These are phyloP conservation scores for Neurospora tetrasperma DNA, from an alignment of 495 filamentous ascomycete species.

Conservation along the genomic window DNA sequence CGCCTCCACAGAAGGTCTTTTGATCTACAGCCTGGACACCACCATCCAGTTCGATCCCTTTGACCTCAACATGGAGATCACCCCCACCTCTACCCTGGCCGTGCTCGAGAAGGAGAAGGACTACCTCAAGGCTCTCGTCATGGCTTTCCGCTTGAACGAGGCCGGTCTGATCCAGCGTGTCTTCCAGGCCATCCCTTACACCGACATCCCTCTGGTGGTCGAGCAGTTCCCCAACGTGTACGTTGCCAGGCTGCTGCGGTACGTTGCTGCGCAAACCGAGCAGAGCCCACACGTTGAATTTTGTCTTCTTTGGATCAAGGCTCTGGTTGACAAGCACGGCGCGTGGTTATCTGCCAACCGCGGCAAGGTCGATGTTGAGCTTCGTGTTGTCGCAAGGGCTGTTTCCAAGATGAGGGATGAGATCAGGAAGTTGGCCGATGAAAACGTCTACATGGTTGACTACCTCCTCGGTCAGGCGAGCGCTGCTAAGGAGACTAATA, in stretches of 20 bases:
- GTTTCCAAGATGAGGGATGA: slow-evolving; percentile 68
- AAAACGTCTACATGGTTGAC: slow-evolving; percentile 76
- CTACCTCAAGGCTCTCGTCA: slow-evolving; percentile 84
- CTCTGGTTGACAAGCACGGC: slow-evolving; percentile 73
- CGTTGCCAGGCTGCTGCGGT: slow-evolving; percentile 66
- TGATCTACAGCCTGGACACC: slow-evolving; percentile 83
- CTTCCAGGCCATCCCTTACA: slow-evolving; percentile 70
- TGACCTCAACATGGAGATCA: slow-evolving; percentile 88
- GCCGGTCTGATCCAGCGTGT: slow-evolving; percentile 64
- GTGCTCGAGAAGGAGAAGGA: slow-evolving; percentile 65
- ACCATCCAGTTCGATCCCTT: slow-evolving; percentile 83
- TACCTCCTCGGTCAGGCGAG: slow-evolving; percentile 51
- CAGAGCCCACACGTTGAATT: slow-evolving; percentile 89
- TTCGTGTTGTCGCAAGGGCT: slow-evolving; percentile 67
- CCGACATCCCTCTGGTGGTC: slow-evolving; percentile 69
- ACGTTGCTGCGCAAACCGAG: slow-evolving; percentile 79
- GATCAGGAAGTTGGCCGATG: slow-evolving; percentile 64
- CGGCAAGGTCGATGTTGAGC: slow-evolving; percentile 64
- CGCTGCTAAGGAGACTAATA: slow-evolving; percentile 9
- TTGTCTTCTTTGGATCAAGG: slow-evolving; percentile 83
- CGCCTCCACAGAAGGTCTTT: slow-evolving; percentile 83
- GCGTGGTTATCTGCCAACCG: slow-evolving; percentile 70
- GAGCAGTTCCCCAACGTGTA: slow-evolving; percentile 77
- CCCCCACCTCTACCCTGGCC: slow-evolving; percentile 66
- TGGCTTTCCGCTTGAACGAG: slow-evolving; percentile 93